phyloP scores from a whole-genome alignment of 2,329 filamentous ascomycete species.

The Hypoxylon sp. region DNA sequence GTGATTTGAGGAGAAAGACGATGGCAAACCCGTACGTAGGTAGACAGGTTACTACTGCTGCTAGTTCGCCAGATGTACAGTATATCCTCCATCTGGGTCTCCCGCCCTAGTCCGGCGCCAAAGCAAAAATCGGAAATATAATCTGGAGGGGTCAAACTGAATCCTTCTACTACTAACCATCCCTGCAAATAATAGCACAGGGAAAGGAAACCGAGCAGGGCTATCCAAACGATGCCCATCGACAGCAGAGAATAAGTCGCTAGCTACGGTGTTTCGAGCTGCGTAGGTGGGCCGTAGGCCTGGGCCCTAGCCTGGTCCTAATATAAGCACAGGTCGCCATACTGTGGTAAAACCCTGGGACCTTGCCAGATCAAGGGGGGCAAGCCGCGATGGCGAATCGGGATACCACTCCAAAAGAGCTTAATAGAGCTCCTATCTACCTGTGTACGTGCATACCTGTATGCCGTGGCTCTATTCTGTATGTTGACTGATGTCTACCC shows the following conservation, averaged over 20 bases:
- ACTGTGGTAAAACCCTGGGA: conserved; percentile 48
- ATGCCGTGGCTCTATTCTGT: conserved; percentile 7
- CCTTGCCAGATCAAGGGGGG: conserved; percentile 48
- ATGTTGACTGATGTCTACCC: conserved; percentile 21
- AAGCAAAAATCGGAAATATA: conserved; percentile 65
- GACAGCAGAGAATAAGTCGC: conserved; percentile 48
- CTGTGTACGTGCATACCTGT: conserved; percentile 22
- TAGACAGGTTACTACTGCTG: conserved; percentile 39
- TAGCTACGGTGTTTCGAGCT: conserved; percentile 54
- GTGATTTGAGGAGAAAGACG: conserved; percentile 47
- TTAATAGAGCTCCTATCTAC: conserved; percentile 35
- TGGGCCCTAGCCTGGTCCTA: conserved; percentile 43
- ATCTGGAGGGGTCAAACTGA: conserved; percentile 58
- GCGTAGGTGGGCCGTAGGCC: conserved; percentile 48
- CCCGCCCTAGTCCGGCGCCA: conserved; percentile 56
- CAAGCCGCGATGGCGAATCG: conserved; percentile 50
- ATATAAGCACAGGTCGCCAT: conserved; percentile 47
- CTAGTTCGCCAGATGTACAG: conserved; percentile 48
- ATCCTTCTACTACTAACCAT: conserved; percentile 51
- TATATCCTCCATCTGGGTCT: conserved; percentile 46
- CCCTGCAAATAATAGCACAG: conserved; percentile 55
- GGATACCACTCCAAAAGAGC: conserved; percentile 41
- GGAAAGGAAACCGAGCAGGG: conserved; percentile 56
- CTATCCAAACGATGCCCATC: conserved; percentile 51
- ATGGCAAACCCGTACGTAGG: conserved; percentile 45